phyloP scores from a whole-genome alignment of 768 basidiomycete species.

The Lentinula sp. region DNA sequence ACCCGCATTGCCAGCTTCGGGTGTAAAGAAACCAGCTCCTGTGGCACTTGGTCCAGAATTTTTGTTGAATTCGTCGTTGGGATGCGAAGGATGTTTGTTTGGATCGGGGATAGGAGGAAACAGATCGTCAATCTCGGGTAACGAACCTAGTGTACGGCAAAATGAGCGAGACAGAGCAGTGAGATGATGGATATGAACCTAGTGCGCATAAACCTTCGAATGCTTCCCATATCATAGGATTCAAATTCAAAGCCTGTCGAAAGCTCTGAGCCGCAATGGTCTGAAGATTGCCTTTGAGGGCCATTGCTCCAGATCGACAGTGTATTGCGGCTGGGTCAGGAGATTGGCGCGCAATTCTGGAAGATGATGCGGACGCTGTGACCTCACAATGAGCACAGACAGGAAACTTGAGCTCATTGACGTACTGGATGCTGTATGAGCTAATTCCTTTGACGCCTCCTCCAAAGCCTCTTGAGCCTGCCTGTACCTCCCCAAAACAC shows the following conservation, averaged over 20 bases:
- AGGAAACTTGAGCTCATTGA: slow-evolving; percentile 12
- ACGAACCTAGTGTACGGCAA: slow-evolving; percentile 40
- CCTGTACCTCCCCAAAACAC: slow-evolving; percentile 63
- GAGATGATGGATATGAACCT: slow-evolving; percentile 13
- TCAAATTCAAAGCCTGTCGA: slow-evolving; percentile 59
- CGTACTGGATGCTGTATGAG: slow-evolving; percentile 54
- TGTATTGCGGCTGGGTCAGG: slow-evolving; percentile 70
- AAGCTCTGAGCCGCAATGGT: slow-evolving; percentile 71
- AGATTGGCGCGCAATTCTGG: slow-evolving; percentile 49
- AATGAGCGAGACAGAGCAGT: slow-evolving; percentile 12
- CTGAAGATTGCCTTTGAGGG: slow-evolving; percentile 72
- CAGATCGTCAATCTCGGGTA: slow-evolving; percentile 66
- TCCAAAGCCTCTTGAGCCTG: slow-evolving; percentile 73
- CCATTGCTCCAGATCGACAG: slow-evolving; percentile 73
- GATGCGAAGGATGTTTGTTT: slow-evolving; percentile 36
- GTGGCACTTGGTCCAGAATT: slow-evolving; percentile 35
- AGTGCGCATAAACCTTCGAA: slow-evolving; percentile 76
- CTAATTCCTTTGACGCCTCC: slow-evolving; percentile 46
- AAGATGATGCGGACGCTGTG: slow-evolving; percentile 46
- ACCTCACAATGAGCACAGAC: slow-evolving; percentile 11
- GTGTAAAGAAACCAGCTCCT: slow-evolving; percentile 72
- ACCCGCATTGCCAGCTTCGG: slow-evolving; percentile 51
- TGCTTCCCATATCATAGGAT: slow-evolving; percentile 89
- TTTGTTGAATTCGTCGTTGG: slow-evolving; percentile 22
- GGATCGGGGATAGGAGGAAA: slow-evolving; percentile 62